Percentiles rank a stretch among this genome's conserved stretches.
Evolutionary conservation across 371 early-diverging fungal genomes (phyloP).

Genomic region (Mucor mucedo): DNA sequence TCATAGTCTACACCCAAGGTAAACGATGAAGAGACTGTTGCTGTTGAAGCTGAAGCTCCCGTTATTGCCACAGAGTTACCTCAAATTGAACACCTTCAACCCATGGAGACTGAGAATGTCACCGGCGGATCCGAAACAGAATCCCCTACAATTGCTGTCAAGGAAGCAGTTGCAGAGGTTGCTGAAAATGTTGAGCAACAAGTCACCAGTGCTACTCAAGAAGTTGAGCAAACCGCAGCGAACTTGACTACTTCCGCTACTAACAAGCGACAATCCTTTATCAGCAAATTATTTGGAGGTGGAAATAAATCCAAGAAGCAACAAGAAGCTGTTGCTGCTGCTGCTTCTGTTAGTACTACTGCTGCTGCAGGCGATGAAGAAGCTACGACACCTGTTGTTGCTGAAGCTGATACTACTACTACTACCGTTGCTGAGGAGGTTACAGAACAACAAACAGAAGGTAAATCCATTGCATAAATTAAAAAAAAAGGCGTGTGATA

Average conservation of each 20-base stretch:
- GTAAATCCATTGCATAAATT: slow-evolving; percentile 8
- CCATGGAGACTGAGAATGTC: slow-evolving; percentile 29
- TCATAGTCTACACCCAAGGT: slow-evolving; percentile 20
- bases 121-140: slow-evolving; percentile 16
- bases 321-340: slow-evolving; percentile 11
- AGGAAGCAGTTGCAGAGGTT: slow-evolving; percentile 15
- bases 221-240: slow-evolving; percentile 17
- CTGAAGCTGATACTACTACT: slow-evolving; percentile 1
- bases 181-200: slow-evolving; percentile 16
- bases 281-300: slow-evolving; percentile 69
- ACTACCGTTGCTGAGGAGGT: not conserved
- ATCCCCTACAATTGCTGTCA: not conserved
- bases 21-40: slow-evolving; percentile 14
- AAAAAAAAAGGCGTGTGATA: not conserved
- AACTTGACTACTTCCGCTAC: slow-evolving; percentile 5
- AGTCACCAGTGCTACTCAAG: slow-evolving; percentile 9
- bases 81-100: slow-evolving; percentile 30
- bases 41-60: slow-evolving; percentile 5
- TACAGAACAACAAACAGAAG: slow-evolving; percentile 20
- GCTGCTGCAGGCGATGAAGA: slow-evolving; percentile 14
- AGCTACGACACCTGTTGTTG: not conserved
- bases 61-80: slow-evolving; percentile 23
- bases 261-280: slow-evolving; percentile 55
- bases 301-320: slow-evolving; percentile 58
- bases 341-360: not conserved